Conservation (phyloP, 164 flowering plant genomes). For the Chloranthus sessilifolius region DNA sequence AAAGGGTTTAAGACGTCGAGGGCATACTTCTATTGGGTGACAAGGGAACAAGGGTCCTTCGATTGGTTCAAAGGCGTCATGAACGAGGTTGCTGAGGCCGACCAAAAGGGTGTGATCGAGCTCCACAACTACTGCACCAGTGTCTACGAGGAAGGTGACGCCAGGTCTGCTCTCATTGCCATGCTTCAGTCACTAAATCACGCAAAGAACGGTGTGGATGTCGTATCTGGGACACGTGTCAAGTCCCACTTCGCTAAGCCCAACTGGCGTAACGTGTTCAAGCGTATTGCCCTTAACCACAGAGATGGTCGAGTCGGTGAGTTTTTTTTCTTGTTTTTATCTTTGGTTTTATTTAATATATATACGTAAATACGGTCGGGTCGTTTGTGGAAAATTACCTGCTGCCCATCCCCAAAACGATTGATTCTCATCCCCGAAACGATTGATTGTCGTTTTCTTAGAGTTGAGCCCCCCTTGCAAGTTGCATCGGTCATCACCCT, state of each 20-base stretch:
- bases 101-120: slow-evolving; percentile 40
- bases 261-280: slow-evolving; percentile 48
- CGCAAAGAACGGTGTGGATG: slow-evolving; percentile 53
- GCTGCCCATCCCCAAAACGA: no score
- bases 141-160: slow-evolving; percentile 62
- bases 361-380: no score
- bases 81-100: slow-evolving; percentile 55
- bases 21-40: slow-evolving; percentile 71
- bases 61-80: slow-evolving; percentile 64
- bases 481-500: no score
- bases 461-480: no score
- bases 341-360: no score
- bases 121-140: slow-evolving; percentile 64
- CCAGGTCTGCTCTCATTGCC: slow-evolving; percentile 55
- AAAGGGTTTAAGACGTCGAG: slow-evolving; percentile 31
- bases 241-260: slow-evolving; percentile 64
- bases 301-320: slow-evolving; percentile 36
- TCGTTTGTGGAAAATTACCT: no score
- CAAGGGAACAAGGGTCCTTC: slow-evolving; percentile 57
- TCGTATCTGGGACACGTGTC: slow-evolving; percentile 54
- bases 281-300: slow-evolving; percentile 38
- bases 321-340: slow-evolving; percentile 1
- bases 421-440: no score
- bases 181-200: slow-evolving; percentile 56
- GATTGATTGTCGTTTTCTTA: no score